phyloP scores from a whole-genome alignment of 306 rosid genomes.

The Potentilla sterilis region DNA sequence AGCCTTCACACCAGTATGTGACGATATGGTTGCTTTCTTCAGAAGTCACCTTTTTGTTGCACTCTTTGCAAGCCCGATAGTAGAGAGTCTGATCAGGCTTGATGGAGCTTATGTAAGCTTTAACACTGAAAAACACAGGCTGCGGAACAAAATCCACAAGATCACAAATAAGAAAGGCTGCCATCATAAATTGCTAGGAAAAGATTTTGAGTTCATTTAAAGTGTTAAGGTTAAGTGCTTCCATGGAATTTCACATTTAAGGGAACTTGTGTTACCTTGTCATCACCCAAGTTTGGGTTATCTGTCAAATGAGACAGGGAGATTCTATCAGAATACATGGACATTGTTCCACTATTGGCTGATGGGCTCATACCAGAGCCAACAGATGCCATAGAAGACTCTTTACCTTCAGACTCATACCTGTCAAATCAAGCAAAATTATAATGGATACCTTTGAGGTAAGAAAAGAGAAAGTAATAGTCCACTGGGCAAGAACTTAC shows the following conservation, averaged over 20 bases:
- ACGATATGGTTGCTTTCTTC: no score
- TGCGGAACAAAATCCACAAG: slow-evolving; percentile 27
- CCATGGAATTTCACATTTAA: background rate
- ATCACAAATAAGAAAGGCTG: background rate
- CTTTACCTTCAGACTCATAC: slow-evolving; percentile 93
- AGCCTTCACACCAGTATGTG: slow-evolving; percentile 64
- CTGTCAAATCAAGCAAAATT: slow-evolving; percentile 20
- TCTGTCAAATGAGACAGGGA: slow-evolving; percentile 50
- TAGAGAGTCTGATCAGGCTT: slow-evolving; percentile 88
- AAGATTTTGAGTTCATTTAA: background rate
- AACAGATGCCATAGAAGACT: slow-evolving; percentile 56
- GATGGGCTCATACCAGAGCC: slow-evolving; percentile 52
- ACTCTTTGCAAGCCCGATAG: slow-evolving; percentile 87
- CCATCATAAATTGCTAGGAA: background rate
- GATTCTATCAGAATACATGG: slow-evolving; percentile 74
- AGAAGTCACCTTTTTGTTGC: slow-evolving; percentile 76
- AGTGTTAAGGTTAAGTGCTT: background rate
- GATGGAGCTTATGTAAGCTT: slow-evolving; percentile 60
- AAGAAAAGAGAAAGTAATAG: background rate
- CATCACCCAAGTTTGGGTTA: slow-evolving; percentile 65
- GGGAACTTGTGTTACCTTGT: slow-evolving; percentile 49
- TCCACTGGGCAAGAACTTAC: slow-evolving; percentile 33
- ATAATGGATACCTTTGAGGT: background rate
- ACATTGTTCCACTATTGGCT: slow-evolving; percentile 48
- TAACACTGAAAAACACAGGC: slow-evolving; percentile 72